Base-by-base conservation (phyloP, 495 filamentous ascomycete genomes). In the Hyaloscypha hepaticicola region DNA sequence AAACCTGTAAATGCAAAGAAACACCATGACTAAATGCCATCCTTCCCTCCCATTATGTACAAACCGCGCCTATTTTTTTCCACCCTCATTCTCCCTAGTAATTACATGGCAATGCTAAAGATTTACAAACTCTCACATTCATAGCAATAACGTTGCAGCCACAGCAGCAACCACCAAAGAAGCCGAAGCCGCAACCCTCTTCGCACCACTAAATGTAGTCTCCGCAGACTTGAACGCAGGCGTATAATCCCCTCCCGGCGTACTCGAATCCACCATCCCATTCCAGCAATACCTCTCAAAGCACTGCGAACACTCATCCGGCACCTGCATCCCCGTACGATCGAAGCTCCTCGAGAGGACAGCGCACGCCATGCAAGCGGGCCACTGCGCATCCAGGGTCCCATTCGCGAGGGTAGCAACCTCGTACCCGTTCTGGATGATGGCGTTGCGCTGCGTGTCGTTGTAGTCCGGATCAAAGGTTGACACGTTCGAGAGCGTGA, bases 261-360 rank as follows among this genome's bases (percentile, higher is more conserved):
- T 68, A 4, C 67, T 80, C 26, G 69, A 76, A 58, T 87, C 81
- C 3, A 80, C 60, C 8, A 82, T 89, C 5, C 93, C 93, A 70
- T 95, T 80, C 93, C 94, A 97, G 83, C 95, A 97, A 76, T 96
- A 97, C 28, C 80, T 72, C 45, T 78, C 64, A 73, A 97, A 97
- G 76, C 94, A 98, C 49, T 79, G 68, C 28, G 72, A 79, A 74
- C 94, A 98, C 16, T 82, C 83, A 12, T 80, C 77, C 0, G 91
- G 91, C 0, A 91, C 81, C 0, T 73, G 60, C 7, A 85, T 87
- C 2, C 79, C 79, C 2, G 87, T 93, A 49, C 90, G 82, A 60
- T 87, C 82, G 62, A 92, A 82, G 55, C 87, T 89, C 31, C 93
- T 80, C 51, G 80, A 83, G n/a, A 97, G 78, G n/a, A 96, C 86